Percentiles rank a stretch among this genome's conserved stretches.
Conservation (phyloP, 805 yeast species). For the Ogataea salicorniae region DNA sequence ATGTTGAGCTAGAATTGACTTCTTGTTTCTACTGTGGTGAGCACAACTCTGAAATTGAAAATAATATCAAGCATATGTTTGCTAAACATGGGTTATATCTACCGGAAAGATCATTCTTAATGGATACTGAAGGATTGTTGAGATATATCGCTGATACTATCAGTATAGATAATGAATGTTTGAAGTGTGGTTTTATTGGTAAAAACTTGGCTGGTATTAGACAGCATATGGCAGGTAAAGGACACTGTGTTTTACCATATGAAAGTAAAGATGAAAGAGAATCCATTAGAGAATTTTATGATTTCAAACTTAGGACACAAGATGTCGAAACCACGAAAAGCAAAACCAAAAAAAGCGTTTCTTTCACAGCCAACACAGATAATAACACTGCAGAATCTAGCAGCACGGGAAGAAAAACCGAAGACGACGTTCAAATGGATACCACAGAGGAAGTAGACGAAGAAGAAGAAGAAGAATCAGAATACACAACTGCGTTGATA, state of each 20-base stretch:
- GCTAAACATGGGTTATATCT: conserved; percentile 76
- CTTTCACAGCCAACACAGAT: conserved; percentile 33
- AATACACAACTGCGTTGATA: conserved; percentile 27
- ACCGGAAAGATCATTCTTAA: conserved; percentile 72
- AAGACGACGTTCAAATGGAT: conserved; percentile 20
- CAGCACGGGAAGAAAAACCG: conserved; percentile 29
- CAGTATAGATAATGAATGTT: conserved; percentile 73
- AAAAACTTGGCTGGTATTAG: conserved; percentile 75
- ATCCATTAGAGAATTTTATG: conserved; percentile 70
- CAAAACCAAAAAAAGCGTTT: conserved; percentile 1
- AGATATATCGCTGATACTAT: conserved; percentile 69
- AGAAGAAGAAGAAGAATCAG: conserved; percentile 20
- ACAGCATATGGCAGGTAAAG: conserved; percentile 76
- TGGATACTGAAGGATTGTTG: conserved; percentile 65
- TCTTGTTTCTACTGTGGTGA: conserved; percentile 47
- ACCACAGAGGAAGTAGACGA: conserved; percentile 20
- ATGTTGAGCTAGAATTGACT: conserved; percentile 26
- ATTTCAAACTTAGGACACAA: conserved; percentile 40
- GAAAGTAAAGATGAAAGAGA: conserved; percentile 71
- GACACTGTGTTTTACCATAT: conserved; percentile 86
- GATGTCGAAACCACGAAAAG: conserved; percentile 1
- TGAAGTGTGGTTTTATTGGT: conserved; percentile 79
- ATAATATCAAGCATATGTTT: conserved; percentile 66
- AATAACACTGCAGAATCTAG: conserved; percentile 20
- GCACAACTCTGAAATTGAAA: conserved; percentile 35